Conservation (phyloP, 495 filamentous ascomycete genomes). For the Penicillium salamii region DNA sequence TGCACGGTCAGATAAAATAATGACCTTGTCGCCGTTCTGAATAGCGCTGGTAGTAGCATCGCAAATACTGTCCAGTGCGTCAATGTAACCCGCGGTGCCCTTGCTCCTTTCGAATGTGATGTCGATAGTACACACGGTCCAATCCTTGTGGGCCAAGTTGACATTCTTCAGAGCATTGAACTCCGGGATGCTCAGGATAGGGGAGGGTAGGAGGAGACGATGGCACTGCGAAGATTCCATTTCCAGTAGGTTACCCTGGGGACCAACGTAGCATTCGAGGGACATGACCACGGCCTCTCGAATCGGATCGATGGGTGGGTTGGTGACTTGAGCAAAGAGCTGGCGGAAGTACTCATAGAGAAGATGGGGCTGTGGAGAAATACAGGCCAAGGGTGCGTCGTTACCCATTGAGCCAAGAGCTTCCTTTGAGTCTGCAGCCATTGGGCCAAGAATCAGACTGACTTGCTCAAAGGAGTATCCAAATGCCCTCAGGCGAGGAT, state of each 20-base stretch:
- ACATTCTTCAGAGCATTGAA: conserved; percentile 89
- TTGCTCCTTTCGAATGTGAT: conserved; percentile 91
- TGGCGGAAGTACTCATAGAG: conserved; percentile 98
- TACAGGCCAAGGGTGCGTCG: conserved; percentile 90
- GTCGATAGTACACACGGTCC: conserved; percentile 93
- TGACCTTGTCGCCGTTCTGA: conserved; percentile 77
- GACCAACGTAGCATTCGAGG: conserved; percentile 93
- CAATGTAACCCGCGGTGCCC: conserved; percentile 81
- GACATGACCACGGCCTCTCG: conserved; percentile 99
- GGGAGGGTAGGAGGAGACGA: conserved; percentile 82
- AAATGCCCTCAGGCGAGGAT: conserved; percentile 81
- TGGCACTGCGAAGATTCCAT: conserved; percentile 91
- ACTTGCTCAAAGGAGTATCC: conserved; percentile 98
- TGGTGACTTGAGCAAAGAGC: conserved; percentile 98
- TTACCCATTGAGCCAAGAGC: conserved; percentile 99
- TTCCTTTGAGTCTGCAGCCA: conserved; percentile 99
- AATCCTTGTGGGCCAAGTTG: conserved; percentile 67
- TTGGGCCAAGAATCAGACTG: conserved; percentile 87
- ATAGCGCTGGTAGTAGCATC: conserved; percentile 82
- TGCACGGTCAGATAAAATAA: conserved; percentile 88
- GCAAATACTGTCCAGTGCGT: conserved; percentile 88
- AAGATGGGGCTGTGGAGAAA: conserved; percentile 84
- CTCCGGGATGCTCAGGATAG: conserved; percentile 86
- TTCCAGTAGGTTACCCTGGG: conserved; percentile 94
- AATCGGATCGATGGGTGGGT: conserved; percentile 98